Evolutionary conservation across 1,284 basidiomycete genomes (phyloP).

Genomic region (Microstroma glucosiphilum): DNA sequence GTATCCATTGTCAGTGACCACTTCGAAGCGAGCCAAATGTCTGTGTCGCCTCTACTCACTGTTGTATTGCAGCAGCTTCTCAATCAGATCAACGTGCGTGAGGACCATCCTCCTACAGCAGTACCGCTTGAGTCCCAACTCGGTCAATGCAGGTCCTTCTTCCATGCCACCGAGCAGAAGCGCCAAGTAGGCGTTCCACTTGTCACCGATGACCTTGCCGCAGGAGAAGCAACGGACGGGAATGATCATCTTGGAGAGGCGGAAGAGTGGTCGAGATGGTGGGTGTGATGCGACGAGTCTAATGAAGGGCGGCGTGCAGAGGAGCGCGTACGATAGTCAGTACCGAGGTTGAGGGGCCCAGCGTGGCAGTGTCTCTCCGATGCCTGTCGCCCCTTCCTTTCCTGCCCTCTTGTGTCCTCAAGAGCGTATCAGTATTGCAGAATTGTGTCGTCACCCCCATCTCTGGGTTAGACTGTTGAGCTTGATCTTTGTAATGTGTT

Average conservation of each 20-base stretch:
- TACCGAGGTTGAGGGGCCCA: neutral
- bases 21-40: too few relatives aligned
- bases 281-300: neutral
- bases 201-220: conserved; percentile 50
- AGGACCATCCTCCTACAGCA: conserved; percentile 96
- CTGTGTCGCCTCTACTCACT: conserved; percentile 55
- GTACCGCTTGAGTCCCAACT: conserved; percentile 83
- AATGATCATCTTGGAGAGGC: conserved; percentile 30
- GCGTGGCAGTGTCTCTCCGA: neutral
- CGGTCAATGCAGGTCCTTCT: conserved; percentile 81
- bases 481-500: conserved; percentile 28
- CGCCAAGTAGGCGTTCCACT: conserved; percentile 49
- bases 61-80: conserved; percentile 91
- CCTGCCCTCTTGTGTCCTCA: neutral
- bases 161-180: conserved; percentile 43
- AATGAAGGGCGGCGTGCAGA: neutral
- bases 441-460: conserved; percentile 21
- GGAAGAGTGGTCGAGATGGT: neutral
- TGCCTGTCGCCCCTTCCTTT: neutral
- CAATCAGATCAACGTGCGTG: conserved; percentile 93
- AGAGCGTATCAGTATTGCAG: conserved; percentile 29
- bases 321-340: neutral
- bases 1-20: too few relatives aligned
- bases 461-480: conserved; percentile 20
- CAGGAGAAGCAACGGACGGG: conserved; percentile 50